Percentiles rank a stretch among this genome's conserved stretches.
Evolutionary conservation across 176 grass and related monocot genomes (phyloP).

Genomic region (Ensete ventricosum): DNA sequence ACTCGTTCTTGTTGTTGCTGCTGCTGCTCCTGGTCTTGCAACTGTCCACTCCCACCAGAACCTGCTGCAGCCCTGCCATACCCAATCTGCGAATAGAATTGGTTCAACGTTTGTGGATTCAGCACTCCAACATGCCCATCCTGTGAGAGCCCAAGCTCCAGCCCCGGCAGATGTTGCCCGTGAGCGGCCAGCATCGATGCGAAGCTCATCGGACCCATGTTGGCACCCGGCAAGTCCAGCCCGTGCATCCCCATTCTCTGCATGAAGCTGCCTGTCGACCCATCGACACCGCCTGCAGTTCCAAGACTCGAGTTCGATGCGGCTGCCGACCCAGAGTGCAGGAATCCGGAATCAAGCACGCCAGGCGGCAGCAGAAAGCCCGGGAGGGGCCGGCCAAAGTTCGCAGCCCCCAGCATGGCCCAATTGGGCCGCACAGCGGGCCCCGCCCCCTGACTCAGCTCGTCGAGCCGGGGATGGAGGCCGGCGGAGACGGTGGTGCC

Average conservation of each 20-base stretch:
- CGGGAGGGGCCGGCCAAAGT: constrained; percentile 20
- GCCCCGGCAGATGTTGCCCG: constrained; percentile 39
- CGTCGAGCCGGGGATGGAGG: constrained; percentile 15
- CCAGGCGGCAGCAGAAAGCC: constrained; percentile 31
- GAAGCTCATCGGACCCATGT: constrained; percentile 33
- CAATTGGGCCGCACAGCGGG: constrained; percentile 2
- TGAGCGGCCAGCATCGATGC: constrained; percentile 52
- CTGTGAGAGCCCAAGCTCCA: constrained; percentile 64
- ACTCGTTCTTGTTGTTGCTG: no score
- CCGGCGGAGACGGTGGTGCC: neutral
- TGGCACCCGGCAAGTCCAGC: no score
- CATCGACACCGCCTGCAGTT: constrained; percentile 12
- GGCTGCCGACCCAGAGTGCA: constrained; percentile 17
- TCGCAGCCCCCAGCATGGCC: constrained; percentile 11
- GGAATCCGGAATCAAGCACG: constrained; percentile 32
- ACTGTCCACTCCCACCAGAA: constrained; percentile 8
- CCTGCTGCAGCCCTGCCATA: neutral
- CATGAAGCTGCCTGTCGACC: constrained; percentile 6
- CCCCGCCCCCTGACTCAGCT: neutral
- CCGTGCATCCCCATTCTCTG: neutral
- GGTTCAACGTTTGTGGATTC: constrained; percentile 37
- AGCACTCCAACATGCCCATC: constrained; percentile 64
- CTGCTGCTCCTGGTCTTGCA: no score
- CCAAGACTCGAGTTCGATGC: constrained; percentile 19
- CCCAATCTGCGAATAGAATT: constrained; percentile 54